Conservation (phyloP, 2,329 filamentous ascomycete species). For the Leptoxyphium fumago region DNA sequence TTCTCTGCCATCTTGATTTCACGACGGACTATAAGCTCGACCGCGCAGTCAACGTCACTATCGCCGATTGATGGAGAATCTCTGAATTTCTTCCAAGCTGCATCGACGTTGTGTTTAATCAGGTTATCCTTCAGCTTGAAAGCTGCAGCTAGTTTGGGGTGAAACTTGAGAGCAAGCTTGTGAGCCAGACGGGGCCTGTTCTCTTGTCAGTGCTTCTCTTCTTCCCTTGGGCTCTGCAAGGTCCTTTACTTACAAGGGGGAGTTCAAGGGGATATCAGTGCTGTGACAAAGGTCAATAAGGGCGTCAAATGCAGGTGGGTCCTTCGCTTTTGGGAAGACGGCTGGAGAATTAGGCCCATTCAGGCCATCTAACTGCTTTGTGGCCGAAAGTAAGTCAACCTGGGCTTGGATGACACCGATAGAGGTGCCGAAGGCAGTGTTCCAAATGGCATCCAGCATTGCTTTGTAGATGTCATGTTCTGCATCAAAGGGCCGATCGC, state of each 20-base stretch:
- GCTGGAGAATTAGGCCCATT: constrained; percentile 3
- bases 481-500: constrained; percentile 20
- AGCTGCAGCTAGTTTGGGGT: constrained; percentile 4
- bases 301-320: constrained; percentile 10
- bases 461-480: constrained; percentile 21
- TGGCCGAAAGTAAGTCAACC: constrained; percentile 3
- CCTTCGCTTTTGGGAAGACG: constrained; percentile 7
- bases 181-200: constrained; percentile 10
- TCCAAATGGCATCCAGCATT: constrained; percentile 27
- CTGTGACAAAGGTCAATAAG: constrained; percentile 10
- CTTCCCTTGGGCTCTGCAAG: too few relatives aligned
- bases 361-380: constrained; percentile 2
- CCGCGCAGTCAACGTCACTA: constrained; percentile 17
- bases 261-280: constrained; percentile 9
- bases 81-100: constrained; percentile 13
- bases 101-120: constrained; percentile 20
- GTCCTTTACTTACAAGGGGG: constrained; percentile 3
- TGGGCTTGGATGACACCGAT: constrained; percentile 15
- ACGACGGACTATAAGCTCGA: constrained; percentile 24
- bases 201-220: too few relatives aligned
- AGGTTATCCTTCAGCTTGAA: constrained; percentile 17
- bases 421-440: constrained; percentile 22
- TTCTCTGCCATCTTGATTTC: constrained; percentile 21
- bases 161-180: constrained; percentile 8
- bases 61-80: constrained; percentile 9